Evolutionary conservation across 441 rosid species (phyloP), one percentile per base, ranked within the genome.

Genomic region (Pelargonium myrrhifolium): DNA sequence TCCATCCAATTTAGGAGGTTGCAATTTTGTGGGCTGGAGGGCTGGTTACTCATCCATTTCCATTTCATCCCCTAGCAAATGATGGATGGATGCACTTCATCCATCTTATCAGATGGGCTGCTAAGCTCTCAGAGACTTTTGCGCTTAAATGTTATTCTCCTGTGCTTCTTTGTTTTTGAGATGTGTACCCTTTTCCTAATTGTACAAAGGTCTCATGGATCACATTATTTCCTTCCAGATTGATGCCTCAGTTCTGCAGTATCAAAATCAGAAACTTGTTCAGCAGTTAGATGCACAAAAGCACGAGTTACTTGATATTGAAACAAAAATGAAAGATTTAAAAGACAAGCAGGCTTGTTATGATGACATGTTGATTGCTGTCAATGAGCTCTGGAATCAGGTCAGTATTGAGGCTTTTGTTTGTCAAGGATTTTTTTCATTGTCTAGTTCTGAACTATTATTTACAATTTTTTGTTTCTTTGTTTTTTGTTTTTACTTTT

Each of bases 361-460:
- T 76, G 96, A 92, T 74, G 83, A 82, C 62, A 70, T 80, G 56
- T 81, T 92, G 73, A 81, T 85, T 68, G 77, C 81, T 0, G 76
- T 87, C 40, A 92, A 89, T 69, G 85, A 79, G 62, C 84, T 82
- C 12, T 94, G 97, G 97, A 89, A 84, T 79, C 87, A 87, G 99
- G 99, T 94, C 65, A 49, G 40, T 64, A 15, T 63, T 12, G 39
- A 24, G 12, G 15, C 43, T 73, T 31, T 40, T 40, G 62, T 59
- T 28, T 20, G 17, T 45, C 9, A 28, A 12, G 67, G 20, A 21
- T 21, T 49, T n/a, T 47, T 47, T 68, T 17, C 40, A 15, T 39
- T 6, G 15, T 15, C 40, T 26, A 9, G 35, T 43, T 22, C 55
- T 2, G 20, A 59, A 24, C 64, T 65, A 31, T 21, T 68, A n/a